A percentile compares a stretch with the other conserved stretches of the same genome.
phyloP scores from a whole-genome alignment of 192 early-diverging fungal species.

The Phycomyces blakesleeanus region DNA sequence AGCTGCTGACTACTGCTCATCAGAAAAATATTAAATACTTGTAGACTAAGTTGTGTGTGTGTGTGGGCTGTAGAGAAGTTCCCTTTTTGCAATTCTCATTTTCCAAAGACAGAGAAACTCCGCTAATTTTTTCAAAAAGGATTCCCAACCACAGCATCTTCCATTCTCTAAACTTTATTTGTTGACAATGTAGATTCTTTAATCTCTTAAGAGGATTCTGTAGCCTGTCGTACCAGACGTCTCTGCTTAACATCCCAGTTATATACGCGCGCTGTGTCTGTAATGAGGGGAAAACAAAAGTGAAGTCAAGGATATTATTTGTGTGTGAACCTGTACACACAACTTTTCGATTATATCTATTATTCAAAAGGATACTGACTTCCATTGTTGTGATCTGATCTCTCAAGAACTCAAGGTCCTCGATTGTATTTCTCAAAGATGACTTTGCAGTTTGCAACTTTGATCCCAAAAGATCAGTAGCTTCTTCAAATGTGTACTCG shows the following conservation, averaged over 20 bases:
- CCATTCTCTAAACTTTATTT: too few species aligned
- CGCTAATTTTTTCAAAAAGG: too few species aligned
- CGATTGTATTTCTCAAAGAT: constrained; percentile 70
- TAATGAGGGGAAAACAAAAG: constrained; percentile 24
- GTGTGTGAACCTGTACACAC: not conserved
- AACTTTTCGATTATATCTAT: not conserved
- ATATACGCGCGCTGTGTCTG: constrained; percentile 88
- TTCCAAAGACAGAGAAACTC: too few species aligned
- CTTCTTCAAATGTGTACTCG: constrained; percentile 90
- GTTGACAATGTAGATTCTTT: too few species aligned
- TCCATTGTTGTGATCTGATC: constrained; percentile 99
- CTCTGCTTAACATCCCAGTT: constrained; percentile 96
- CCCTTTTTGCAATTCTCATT: too few species aligned
- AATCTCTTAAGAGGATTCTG: too few species aligned
- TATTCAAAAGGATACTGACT: constrained; percentile 63
- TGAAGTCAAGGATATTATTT: constrained; percentile 22
- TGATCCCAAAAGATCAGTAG: constrained; percentile 65
- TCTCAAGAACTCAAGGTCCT: constrained; percentile 90
- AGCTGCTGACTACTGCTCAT: constrained; percentile 4
- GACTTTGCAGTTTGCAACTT: constrained; percentile 74
- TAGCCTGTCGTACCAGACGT: constrained; percentile 25
- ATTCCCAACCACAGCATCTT: too few species aligned
- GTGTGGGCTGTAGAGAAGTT: too few species aligned
- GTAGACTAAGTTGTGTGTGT: too few species aligned
- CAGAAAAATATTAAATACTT: too few species aligned